Evolutionary conservation across 106 monocot species (phyloP).

Genomic region (Allium cepa): DNA sequence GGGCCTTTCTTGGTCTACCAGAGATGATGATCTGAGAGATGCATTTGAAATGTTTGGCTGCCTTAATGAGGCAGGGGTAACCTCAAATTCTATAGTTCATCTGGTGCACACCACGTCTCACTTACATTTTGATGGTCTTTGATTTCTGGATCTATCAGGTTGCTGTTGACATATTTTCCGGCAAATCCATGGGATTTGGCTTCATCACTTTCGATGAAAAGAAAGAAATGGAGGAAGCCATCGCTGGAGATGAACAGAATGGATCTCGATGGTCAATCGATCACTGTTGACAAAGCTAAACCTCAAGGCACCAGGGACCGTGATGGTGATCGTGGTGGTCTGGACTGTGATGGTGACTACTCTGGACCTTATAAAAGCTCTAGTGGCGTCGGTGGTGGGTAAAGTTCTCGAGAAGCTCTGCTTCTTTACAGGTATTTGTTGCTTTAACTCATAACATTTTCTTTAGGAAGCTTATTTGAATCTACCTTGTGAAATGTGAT

Average conservation of each 20-base stretch:
- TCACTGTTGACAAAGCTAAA: slow-evolving; percentile 81
- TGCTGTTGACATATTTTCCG: slow-evolving; percentile 68
- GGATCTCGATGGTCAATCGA: slow-evolving; percentile 71
- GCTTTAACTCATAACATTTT: too few species aligned
- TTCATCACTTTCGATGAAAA: slow-evolving; percentile 70
- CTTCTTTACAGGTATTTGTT: not conserved
- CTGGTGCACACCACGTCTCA: not conserved
- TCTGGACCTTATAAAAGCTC: slow-evolving; percentile 83
- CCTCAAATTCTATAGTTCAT: not conserved
- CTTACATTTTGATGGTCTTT: not conserved
- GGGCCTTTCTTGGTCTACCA: slow-evolving; percentile 86
- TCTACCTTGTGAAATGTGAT: too few species aligned
- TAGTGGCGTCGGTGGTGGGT: slow-evolving; percentile 19
- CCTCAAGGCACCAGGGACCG: slow-evolving; percentile 53
- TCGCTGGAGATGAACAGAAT: slow-evolving; percentile 82
- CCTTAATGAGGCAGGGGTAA: slow-evolving; percentile 76
- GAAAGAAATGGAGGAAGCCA: slow-evolving; percentile 80
- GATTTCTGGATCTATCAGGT: slow-evolving; percentile 25
- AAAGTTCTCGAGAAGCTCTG: slow-evolving; percentile 16
- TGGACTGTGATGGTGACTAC: slow-evolving; percentile 42
- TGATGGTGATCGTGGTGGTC: slow-evolving; percentile 36
- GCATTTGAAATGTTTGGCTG: slow-evolving; percentile 90
- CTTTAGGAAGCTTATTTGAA: too few species aligned
- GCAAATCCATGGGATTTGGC: slow-evolving; percentile 86
- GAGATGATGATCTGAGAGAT: slow-evolving; percentile 61